phyloP scores from a whole-genome alignment of 2,329 filamentous ascomycete genomes.

The Botrytis squamosa region DNA sequence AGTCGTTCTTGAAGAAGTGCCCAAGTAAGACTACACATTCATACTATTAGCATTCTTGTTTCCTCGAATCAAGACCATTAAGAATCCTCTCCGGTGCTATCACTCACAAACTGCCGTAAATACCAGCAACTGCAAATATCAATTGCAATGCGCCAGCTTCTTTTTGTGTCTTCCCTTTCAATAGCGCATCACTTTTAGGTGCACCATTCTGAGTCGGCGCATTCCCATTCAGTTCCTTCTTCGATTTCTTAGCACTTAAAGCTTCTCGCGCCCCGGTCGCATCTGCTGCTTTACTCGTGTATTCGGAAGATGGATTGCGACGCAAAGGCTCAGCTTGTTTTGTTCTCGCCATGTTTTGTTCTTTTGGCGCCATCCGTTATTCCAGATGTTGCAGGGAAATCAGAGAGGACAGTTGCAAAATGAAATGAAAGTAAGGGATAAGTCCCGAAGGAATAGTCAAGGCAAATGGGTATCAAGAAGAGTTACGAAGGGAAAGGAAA shows the following conservation, averaged over 20 bases:
- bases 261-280: conserved; percentile 39
- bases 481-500: neutral
- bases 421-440: neutral
- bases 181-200: conserved; percentile 36
- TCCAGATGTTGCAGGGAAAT: neutral
- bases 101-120: conserved; percentile 91
- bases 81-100: neutral
- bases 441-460: neutral
- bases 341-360: conserved; percentile 74
- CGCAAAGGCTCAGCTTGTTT: conserved; percentile 67
- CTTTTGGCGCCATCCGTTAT: neutral
- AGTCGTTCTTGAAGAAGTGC: conserved; percentile 95
- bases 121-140: conserved; percentile 84
- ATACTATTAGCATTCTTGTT: conserved; percentile 8
- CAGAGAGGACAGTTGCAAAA: neutral
- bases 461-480: neutral
- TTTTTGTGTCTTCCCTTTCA: conserved; percentile 35
- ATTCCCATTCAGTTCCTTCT: conserved; percentile 31
- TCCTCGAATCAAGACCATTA: neutral
- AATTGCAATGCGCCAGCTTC: conserved; percentile 72
- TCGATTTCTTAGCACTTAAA: conserved; percentile 36
- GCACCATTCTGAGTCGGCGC: conserved; percentile 26
- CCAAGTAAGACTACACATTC: conserved; percentile 75
- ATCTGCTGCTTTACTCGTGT: conserved; percentile 52
- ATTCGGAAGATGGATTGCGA: conserved; percentile 66